These are phyloP conservation scores for Lindgomyces ingoldianus DNA, from an alignment of 495 filamentous ascomycete species.

Conservation along the genomic window DNA sequence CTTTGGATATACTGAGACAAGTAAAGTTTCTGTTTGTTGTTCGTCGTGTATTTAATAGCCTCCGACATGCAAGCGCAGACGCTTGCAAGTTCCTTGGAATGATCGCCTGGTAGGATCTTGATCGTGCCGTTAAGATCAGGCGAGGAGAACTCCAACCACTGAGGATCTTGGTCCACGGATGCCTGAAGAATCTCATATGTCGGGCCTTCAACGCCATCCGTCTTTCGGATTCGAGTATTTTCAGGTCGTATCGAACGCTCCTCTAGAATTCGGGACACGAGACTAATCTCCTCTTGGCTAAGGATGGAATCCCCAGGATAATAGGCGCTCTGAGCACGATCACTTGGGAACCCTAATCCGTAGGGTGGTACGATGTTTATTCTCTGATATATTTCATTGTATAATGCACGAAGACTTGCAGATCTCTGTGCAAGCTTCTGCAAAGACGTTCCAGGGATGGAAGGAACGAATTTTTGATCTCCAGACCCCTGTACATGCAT, in stretches of 20 bases:
- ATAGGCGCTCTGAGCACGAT: slow-evolving; percentile 36
- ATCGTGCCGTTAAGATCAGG: slow-evolving; percentile 6
- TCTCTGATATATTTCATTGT: slow-evolving; percentile 6
- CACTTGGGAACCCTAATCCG: slow-evolving; percentile 37
- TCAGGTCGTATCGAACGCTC: slow-evolving; percentile 37
- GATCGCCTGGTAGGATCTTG: slow-evolving; percentile 38
- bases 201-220: background rate
- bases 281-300: slow-evolving; percentile 34
- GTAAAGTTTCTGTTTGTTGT: slow-evolving; percentile 39
- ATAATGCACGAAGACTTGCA: background rate
- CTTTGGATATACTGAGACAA: slow-evolving; percentile 42
- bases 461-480: slow-evolving; percentile 43
- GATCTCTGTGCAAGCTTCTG: slow-evolving; percentile 26
- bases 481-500: slow-evolving; percentile 26
- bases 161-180: slow-evolving; percentile 30
- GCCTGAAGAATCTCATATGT: slow-evolving; percentile 42
- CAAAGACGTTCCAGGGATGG: slow-evolving; percentile 25
- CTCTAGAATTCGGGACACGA: slow-evolving; percentile 32
- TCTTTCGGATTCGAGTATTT: slow-evolving; percentile 42
- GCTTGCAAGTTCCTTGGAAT: slow-evolving; percentile 36
- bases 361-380: slow-evolving; percentile 31
- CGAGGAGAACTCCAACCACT: background rate
- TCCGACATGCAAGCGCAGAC: slow-evolving; percentile 31
- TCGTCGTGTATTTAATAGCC: slow-evolving; percentile 43
- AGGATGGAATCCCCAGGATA: slow-evolving; percentile 38